A percentile compares a stretch with the other conserved stretches of the same genome.
phyloP scores from a whole-genome alignment of 768 basidiomycete species.

The Phanerochaete sordida region DNA sequence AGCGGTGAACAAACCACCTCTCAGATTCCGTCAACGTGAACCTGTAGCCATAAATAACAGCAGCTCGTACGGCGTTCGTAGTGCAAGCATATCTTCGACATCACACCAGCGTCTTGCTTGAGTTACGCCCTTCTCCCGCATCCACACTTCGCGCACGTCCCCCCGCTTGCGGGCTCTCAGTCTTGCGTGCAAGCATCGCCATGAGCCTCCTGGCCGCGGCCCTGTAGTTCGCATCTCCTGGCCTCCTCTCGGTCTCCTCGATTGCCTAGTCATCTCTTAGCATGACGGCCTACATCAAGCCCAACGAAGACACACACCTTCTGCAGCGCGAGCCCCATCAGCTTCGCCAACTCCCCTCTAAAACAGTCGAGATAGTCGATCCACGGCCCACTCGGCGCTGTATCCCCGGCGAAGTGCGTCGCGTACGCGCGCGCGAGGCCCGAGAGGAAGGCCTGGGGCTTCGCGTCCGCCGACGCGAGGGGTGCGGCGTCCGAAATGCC shows the following conservation, averaged over 20 bases:
- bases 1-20: no score
- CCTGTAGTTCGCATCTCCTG: background rate
- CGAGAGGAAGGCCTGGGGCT: background rate
- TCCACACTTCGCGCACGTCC: no score
- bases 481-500: no score
- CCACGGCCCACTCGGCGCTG: background rate
- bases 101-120: no score
- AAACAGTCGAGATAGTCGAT: background rate
- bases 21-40: no score
- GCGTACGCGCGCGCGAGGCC: background rate
- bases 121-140: no score
- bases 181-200: background rate
- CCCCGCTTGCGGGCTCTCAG: no score
- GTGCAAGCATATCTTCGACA: no score
- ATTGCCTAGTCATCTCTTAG: background rate
- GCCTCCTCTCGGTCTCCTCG: background rate
- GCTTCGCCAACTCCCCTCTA: background rate
- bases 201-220: background rate
- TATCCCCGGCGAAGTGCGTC: background rate
- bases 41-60: no score
- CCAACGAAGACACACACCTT: background rate
- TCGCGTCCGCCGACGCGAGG: no score
- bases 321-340: background rate
- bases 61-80: no score
- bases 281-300: background rate